Evolutionary conservation across 2,329 filamentous ascomycete genomes (phyloP).

Genomic region (Penicillium crustosum): DNA sequence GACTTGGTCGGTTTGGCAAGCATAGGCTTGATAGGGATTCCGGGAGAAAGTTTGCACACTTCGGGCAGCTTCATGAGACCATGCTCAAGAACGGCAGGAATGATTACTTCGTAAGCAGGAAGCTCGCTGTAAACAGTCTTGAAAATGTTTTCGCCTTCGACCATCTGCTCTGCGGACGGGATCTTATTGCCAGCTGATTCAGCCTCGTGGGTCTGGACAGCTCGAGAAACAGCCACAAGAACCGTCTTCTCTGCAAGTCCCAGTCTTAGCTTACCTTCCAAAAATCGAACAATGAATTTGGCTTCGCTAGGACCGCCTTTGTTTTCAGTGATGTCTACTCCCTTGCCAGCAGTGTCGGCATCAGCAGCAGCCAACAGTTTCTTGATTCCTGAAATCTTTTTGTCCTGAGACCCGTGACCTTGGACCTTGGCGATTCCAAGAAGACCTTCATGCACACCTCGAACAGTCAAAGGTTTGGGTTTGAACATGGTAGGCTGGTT

Average conservation of each 20-base stretch:
- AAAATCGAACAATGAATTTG: slow-evolving; percentile 87
- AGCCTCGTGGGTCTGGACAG: slow-evolving; percentile 79
- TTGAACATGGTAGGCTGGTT: slow-evolving; percentile 99
- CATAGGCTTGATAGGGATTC: slow-evolving; percentile 96
- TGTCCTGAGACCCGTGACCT: slow-evolving; percentile 82
- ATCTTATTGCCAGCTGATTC: slow-evolving; percentile 65
- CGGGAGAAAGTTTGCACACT: slow-evolving; percentile 86
- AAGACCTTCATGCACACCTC: slow-evolving; percentile 81
- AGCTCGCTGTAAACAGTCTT: slow-evolving; percentile 94
- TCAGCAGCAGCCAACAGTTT: slow-evolving; percentile 92
- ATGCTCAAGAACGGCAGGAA: slow-evolving; percentile 82
- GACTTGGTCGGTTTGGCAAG: slow-evolving; percentile 97
- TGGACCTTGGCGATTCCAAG: slow-evolving; percentile 84
- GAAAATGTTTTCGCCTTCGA: slow-evolving; percentile 78
- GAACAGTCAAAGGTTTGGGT: slow-evolving; percentile 83
- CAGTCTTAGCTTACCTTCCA: slow-evolving; percentile 90
- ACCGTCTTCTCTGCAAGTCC: slow-evolving; percentile 92
- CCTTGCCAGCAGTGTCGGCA: slow-evolving; percentile 66
- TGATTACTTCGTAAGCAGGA: slow-evolving; percentile 91
- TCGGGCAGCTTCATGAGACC: slow-evolving; percentile 81
- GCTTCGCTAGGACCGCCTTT: slow-evolving; percentile 94
- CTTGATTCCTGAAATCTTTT: slow-evolving; percentile 93
- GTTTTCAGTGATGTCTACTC: slow-evolving; percentile 80
- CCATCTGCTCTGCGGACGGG: slow-evolving; percentile 73
- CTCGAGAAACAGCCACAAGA: slow-evolving; percentile 84